Percentiles rank a stretch among this genome's conserved stretches.
phyloP scores from a whole-genome alignment of 148 eudicot species.

The Chenopodium formosanum region DNA sequence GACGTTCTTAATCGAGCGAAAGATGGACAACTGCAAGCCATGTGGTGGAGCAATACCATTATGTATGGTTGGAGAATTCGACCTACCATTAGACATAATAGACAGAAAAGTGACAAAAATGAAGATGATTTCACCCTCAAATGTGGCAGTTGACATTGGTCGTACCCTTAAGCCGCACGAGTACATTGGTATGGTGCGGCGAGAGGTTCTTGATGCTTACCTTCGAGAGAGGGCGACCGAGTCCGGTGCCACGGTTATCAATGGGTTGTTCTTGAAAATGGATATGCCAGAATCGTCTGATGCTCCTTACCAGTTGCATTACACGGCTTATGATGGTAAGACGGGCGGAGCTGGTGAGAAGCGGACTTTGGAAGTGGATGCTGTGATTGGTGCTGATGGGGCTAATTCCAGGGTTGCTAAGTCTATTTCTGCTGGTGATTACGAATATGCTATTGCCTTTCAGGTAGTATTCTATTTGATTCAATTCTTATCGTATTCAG shows the following conservation, averaged over 20 bases:
- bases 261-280: slow-evolving; percentile 88
- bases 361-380: slow-evolving; percentile 74
- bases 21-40: slow-evolving; percentile 90
- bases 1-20: slow-evolving; percentile 73
- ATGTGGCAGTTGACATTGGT: slow-evolving; percentile 94
- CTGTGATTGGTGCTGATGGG: slow-evolving; percentile 92
- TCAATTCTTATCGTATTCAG: too few species aligned
- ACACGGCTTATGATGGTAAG: slow-evolving; percentile 72
- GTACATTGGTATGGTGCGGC: slow-evolving; percentile 97
- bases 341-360: slow-evolving; percentile 63
- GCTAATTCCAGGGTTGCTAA: slow-evolving; percentile 96
- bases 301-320: slow-evolving; percentile 65
- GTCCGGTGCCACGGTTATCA: slow-evolving; percentile 71
- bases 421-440: slow-evolving; percentile 82
- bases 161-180: slow-evolving; percentile 84
- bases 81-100: slow-evolving; percentile 87
- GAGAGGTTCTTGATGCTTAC: slow-evolving; percentile 79
- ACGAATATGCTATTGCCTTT: slow-evolving; percentile 96
- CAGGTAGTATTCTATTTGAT: slow-evolving; percentile 31
- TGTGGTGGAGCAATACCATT: slow-evolving; percentile 97
- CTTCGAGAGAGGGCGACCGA: slow-evolving; percentile 75
- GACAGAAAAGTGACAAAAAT: slow-evolving; percentile 87
- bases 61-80: slow-evolving; percentile 96
- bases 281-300: slow-evolving; percentile 44
- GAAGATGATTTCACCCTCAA: slow-evolving; percentile 99